These are phyloP conservation scores for Solanum habrochaites DNA, from an alignment of 257 asterid species.

Conservation along the genomic window DNA sequence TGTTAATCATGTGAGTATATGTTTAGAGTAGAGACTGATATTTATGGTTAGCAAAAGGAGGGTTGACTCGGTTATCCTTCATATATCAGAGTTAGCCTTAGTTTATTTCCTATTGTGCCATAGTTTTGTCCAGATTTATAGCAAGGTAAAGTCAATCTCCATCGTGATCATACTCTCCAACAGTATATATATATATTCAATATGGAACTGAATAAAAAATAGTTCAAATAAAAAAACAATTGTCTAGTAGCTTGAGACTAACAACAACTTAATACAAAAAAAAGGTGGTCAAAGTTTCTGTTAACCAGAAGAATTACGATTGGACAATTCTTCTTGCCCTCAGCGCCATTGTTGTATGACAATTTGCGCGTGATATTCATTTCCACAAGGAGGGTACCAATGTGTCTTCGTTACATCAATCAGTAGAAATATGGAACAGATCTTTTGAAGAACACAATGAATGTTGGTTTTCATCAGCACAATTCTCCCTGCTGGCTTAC, in stretches of 20 bases:
- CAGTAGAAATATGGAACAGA: background rate
- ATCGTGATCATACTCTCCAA: background rate
- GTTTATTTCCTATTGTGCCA: too few species aligned
- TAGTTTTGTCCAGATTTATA: background rate
- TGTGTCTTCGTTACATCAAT: background rate
- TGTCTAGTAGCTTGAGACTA: background rate
- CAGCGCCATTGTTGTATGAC: background rate
- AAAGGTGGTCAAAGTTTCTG: too few species aligned
- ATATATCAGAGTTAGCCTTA: background rate
- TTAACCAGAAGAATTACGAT: background rate
- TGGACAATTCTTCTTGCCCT: background rate
- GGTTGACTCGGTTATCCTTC: background rate
- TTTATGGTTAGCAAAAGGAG: conserved; percentile 6
- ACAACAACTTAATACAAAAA: too few species aligned
- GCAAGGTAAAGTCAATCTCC: background rate
- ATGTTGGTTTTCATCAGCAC: background rate
- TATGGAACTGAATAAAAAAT: background rate
- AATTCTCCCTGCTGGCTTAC: background rate
- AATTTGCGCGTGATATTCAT: background rate
- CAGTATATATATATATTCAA: background rate
- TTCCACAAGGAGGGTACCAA: background rate
- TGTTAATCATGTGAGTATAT: conserved; percentile 23
- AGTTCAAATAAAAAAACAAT: background rate
- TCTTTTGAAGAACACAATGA: background rate
- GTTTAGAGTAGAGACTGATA: conserved; percentile 11